phyloP scores from a whole-genome alignment of 116 monocot genomes.

The Thalassia testudinum region DNA sequence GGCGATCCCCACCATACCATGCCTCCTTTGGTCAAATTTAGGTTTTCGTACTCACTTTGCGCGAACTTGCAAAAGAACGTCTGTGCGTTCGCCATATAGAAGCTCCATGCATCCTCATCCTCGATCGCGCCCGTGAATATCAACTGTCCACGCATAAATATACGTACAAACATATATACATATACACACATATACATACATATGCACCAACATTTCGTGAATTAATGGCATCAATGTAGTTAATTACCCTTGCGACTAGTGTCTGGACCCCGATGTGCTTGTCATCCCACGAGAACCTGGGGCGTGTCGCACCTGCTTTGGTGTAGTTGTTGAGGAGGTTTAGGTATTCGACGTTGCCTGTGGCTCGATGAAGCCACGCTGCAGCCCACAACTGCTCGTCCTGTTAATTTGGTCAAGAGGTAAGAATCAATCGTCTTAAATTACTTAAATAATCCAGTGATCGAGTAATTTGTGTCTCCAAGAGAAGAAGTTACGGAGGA shows the following conservation, averaged over 20 bases:
- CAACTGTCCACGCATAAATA: constrained; percentile 22
- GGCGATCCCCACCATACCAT: constrained; percentile 29
- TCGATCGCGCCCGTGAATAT: constrained; percentile 20
- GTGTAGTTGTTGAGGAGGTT: constrained; percentile 9
- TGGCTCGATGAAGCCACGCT: constrained; percentile 67
- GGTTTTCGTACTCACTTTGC: constrained; percentile 39
- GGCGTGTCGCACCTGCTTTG: constrained; percentile 22
- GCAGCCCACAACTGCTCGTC: constrained; percentile 77
- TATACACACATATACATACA: no score
- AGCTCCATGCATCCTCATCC: constrained; percentile 5
- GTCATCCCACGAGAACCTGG: constrained; percentile 56
- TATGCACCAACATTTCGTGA: no score
- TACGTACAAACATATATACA: no score
- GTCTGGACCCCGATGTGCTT: constrained; percentile 45
- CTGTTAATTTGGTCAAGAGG: constrained; percentile 17
- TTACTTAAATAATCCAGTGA: no score
- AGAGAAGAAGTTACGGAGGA: no score
- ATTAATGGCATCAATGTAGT: no score
- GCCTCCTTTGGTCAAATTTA: constrained; percentile 40
- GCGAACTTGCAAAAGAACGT: constrained; percentile 48
- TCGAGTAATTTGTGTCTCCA: no score
- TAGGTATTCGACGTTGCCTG: constrained; percentile 20
- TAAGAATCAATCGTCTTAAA: no score
- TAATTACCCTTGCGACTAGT: constrained; percentile 31
- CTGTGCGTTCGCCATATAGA: constrained; percentile 20